Conservation (phyloP, 495 filamentous ascomycete species). For the Penicillium argentinense region DNA sequence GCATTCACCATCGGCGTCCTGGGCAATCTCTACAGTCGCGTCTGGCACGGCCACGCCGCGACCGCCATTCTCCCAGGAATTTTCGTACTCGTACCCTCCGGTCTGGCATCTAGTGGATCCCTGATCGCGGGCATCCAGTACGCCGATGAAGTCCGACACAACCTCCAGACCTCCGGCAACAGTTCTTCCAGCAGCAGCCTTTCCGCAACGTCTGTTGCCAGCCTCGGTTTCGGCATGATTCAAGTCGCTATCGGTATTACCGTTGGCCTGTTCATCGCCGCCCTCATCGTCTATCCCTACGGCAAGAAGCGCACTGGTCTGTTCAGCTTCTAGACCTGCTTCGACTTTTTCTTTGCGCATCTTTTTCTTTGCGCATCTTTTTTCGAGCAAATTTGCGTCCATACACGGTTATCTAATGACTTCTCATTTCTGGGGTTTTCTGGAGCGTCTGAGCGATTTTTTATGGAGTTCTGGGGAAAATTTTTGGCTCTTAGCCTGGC, state of each 20-base stretch:
- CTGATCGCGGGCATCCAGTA: slow-evolving; percentile 74
- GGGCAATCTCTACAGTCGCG: slow-evolving; percentile 82
- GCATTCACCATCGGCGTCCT: slow-evolving; percentile 83
- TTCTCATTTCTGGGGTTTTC: not conserved
- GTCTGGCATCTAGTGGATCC: slow-evolving; percentile 78
- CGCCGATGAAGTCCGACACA: slow-evolving; percentile 68
- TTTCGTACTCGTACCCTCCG: slow-evolving; percentile 90
- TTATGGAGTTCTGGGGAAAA: not conserved
- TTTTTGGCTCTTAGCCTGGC: not conserved
- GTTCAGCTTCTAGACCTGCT: slow-evolving; percentile 69
- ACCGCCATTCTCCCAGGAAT: slow-evolving; percentile 90
- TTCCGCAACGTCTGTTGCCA: slow-evolving; percentile 59
- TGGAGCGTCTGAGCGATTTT: slow-evolving; percentile 3
- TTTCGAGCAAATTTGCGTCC: not conserved
- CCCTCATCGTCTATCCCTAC: slow-evolving; percentile 82
- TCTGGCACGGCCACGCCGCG: slow-evolving; percentile 81
- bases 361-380: not conserved
- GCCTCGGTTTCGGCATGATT: slow-evolving; percentile 81
- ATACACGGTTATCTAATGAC: not conserved
- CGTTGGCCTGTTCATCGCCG: slow-evolving; percentile 82
- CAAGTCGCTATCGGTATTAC: slow-evolving; percentile 93
- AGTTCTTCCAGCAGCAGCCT: slow-evolving; percentile 38
- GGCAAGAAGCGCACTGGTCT: slow-evolving; percentile 85
- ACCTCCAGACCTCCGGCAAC: slow-evolving; percentile 40
- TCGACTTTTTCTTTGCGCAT: slow-evolving; percentile 5